A percentile compares a stretch with the other conserved stretches of the same genome.
Conservation (phyloP, 495 filamentous ascomycete species). For the Tuber microsphaerosporum region DNA sequence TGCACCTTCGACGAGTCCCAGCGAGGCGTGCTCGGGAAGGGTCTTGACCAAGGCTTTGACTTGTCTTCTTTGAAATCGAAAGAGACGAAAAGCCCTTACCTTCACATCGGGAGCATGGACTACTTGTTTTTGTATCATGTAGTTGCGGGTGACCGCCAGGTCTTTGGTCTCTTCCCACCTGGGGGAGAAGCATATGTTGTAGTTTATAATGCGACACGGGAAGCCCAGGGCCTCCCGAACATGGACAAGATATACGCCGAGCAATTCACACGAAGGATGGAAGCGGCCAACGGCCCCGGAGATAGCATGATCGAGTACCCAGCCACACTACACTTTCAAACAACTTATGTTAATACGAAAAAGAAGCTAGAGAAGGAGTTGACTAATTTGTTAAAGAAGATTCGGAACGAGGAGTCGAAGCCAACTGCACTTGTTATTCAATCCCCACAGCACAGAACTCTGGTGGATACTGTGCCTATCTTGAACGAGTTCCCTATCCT, state of each 20-base stretch:
- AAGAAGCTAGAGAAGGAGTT: constrained; percentile 83
- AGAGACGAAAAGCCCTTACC: constrained; percentile 61
- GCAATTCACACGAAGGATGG: constrained; percentile 54
- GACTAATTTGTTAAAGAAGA: constrained; percentile 74
- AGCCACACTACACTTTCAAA: constrained; percentile 77
- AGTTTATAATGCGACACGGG: constrained; percentile 69
- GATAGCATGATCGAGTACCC: constrained; percentile 79
- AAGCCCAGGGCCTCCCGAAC: constrained; percentile 74
- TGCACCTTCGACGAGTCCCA: constrained; percentile 93
- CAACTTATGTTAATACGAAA: constrained; percentile 75
- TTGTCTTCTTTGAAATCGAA: constrained; percentile 65
- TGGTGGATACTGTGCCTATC: constrained; percentile 77
- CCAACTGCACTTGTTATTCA: constrained; percentile 81
- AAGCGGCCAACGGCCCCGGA: constrained; percentile 62
- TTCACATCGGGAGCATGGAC: constrained; percentile 58
- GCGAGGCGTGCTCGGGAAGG: constrained; percentile 82
- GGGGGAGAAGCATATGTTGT: constrained; percentile 73
- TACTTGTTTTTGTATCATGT: constrained; percentile 92
- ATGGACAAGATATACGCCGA: constrained; percentile 87
- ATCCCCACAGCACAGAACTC: constrained; percentile 70
- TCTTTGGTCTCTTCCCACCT: constrained; percentile 90
- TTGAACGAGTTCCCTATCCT: constrained; percentile 79
- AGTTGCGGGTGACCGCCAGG: constrained; percentile 77
- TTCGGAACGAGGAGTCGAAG: constrained; percentile 71
- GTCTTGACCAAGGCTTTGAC: constrained; percentile 89